phyloP scores from a whole-genome alignment of 805 yeast species.

The Yarrowia sp. region DNA sequence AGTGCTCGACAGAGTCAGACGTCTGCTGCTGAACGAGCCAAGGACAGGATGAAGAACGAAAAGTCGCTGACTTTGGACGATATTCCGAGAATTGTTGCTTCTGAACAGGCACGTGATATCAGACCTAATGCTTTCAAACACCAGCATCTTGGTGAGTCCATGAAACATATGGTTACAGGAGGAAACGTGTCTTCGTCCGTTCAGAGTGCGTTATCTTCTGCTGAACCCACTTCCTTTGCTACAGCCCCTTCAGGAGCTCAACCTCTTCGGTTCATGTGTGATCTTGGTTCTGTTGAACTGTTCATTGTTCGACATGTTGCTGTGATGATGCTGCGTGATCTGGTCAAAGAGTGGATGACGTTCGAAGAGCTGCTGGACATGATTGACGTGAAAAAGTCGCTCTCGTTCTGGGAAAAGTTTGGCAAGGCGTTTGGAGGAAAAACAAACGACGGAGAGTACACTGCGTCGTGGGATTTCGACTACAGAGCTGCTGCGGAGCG shows the following conservation, averaged over 20 bases:
- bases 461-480: conserved; percentile 23
- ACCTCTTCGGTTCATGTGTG: conserved; percentile 35
- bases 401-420: conserved; percentile 49
- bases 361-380: conserved; percentile 45
- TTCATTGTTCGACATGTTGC: conserved; percentile 56
- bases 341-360: conserved; percentile 39
- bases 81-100: conserved; percentile 94
- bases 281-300: conserved; percentile 54
- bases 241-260: not conserved
- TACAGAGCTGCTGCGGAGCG: conserved; percentile 13
- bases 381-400: conserved; percentile 40
- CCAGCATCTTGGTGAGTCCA: conserved; percentile 41
- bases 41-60: conserved; percentile 71
- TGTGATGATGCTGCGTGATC: conserved; percentile 47
- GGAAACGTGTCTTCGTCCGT: conserved; percentile 15
- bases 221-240: not conserved
- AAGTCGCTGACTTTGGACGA: conserved; percentile 90
- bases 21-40: conserved; percentile 54
- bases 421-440: conserved; percentile 42
- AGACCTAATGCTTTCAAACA: conserved; percentile 90
- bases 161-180: conserved; percentile 3
- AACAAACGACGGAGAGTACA: conserved; percentile 27
- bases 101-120: conserved; percentile 91
- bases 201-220: not conserved
- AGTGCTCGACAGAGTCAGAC: not conserved